Conservation (phyloP, 1,284 basidiomycete species). For the Schizophyllum commune region DNA sequence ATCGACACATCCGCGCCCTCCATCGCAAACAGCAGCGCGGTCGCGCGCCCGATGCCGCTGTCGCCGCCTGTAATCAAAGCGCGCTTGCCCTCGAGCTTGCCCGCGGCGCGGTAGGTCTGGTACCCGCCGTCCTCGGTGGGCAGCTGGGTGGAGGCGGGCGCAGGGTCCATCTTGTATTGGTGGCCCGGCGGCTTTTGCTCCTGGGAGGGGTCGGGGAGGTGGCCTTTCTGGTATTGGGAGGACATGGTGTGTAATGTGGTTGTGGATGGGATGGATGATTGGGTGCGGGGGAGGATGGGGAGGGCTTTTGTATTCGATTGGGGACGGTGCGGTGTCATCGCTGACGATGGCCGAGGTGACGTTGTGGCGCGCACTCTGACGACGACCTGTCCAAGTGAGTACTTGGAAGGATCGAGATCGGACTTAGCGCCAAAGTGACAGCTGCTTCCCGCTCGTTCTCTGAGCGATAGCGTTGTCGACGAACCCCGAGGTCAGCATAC, state of each 20-base stretch:
- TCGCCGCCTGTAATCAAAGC: conserved; percentile 52
- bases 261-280: neutral
- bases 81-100: conserved; percentile 44
- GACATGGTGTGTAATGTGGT: neutral
- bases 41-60: conserved; percentile 52
- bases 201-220: conserved; percentile 17
- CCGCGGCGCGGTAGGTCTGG: conserved; percentile 29
- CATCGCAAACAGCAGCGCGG: conserved; percentile 53
- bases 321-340: neutral
- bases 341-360: neutral
- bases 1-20: conserved; percentile 64
- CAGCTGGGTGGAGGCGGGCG: conserved; percentile 37
- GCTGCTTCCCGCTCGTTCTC: too few species aligned
- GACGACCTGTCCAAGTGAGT: too few species aligned
- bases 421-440: too few species aligned
- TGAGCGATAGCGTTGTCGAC: too few species aligned
- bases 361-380: neutral
- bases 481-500: too few species aligned
- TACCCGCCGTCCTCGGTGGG: conserved; percentile 51
- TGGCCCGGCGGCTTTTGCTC: conserved; percentile 38
- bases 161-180: conserved; percentile 31
- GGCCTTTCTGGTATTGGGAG: neutral
- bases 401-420: too few species aligned
- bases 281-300: neutral
- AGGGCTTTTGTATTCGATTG: neutral